Conservation (phyloP, 129 eudicot genomes). For the Tanacetum coccineum region DNA sequence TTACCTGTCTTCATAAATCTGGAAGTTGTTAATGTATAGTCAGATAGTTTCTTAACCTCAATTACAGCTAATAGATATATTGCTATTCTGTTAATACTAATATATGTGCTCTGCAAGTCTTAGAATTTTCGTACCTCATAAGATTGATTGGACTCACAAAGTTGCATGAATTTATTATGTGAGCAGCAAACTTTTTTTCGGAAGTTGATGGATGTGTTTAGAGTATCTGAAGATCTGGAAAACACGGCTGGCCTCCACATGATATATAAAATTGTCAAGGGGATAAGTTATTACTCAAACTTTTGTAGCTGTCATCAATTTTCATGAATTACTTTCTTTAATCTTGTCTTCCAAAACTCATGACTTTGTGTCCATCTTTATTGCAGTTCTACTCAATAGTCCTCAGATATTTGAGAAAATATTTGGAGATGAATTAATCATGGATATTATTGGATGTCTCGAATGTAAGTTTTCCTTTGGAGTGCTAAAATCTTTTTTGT, state of each 20-base stretch:
- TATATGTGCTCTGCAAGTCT: neutral
- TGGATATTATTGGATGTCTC: conserved; percentile 87
- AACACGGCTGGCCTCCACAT: conserved; percentile 71
- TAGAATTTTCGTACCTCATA: conserved; percentile 10
- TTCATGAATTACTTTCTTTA: neutral
- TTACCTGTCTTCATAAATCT: too few species aligned
- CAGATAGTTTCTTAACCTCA: neutral
- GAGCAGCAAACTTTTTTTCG: conserved; percentile 72
- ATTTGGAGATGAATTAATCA: conserved; percentile 74
- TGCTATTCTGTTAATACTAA: neutral
- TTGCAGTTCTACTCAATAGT: conserved; percentile 79
- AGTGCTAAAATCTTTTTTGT: too few species aligned
- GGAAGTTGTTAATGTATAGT: too few species aligned
- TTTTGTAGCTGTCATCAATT: conserved; percentile 9
- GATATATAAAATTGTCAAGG: conserved; percentile 75
- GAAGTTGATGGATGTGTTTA: conserved; percentile 83
- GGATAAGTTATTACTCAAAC: conserved; percentile 58
- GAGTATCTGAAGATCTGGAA: conserved; percentile 78
- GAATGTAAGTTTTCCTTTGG: conserved; percentile 51
- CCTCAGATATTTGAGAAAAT: conserved; percentile 81
- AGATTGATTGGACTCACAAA: conserved; percentile 15
- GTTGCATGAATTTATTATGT: conserved; percentile 15
- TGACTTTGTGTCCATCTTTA: conserved; percentile 8
- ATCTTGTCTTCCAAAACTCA: conserved; percentile 8
- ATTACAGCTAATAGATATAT: neutral